Percentiles rank a stretch among this genome's conserved stretches.
These are phyloP conservation scores for Suillus sp. DNA, from an alignment of 768 basidiomycete genomes.

Conservation along the genomic window DNA sequence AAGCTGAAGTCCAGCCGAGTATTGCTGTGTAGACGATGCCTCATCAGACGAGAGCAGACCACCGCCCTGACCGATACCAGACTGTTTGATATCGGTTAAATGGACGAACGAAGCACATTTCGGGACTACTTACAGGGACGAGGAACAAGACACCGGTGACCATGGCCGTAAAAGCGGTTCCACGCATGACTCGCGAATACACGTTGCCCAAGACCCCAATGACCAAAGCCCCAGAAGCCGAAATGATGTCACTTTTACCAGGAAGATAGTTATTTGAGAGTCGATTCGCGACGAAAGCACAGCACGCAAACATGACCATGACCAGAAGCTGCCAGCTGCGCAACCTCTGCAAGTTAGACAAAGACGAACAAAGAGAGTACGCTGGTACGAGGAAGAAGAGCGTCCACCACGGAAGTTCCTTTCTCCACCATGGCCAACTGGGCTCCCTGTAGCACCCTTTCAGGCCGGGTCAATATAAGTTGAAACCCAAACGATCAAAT, in stretches of 20 bases:
- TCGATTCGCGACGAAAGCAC: constrained; percentile 71
- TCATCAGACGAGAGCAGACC: constrained; percentile 56
- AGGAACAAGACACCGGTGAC: constrained; percentile 92
- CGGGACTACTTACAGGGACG: constrained; percentile 65
- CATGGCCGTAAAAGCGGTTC: constrained; percentile 89
- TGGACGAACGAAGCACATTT: neutral
- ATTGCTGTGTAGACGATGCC: constrained; percentile 63
- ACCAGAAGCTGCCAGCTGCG: constrained; percentile 66
- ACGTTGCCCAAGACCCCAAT: constrained; percentile 80
- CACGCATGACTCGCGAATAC: constrained; percentile 74
- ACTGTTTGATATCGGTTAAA: constrained; percentile 44
- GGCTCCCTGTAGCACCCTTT: constrained; percentile 77
- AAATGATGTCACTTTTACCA: constrained; percentile 71
- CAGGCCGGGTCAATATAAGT: neutral
- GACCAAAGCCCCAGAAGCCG: constrained; percentile 75
- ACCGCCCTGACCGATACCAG: constrained; percentile 75
- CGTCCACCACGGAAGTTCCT: constrained; percentile 83
- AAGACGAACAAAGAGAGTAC: constrained; percentile 72
- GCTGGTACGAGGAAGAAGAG: constrained; percentile 74
- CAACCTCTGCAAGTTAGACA: constrained; percentile 75
- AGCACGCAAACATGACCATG: constrained; percentile 79
- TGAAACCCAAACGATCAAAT: neutral
- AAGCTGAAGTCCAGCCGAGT: constrained; percentile 76
- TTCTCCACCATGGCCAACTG: constrained; percentile 74
- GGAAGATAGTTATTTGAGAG: constrained; percentile 61